Conservation (phyloP, 2,329 filamentous ascomycete genomes). For the Ophiognomonia clavigignenti-juglandacearum region DNA sequence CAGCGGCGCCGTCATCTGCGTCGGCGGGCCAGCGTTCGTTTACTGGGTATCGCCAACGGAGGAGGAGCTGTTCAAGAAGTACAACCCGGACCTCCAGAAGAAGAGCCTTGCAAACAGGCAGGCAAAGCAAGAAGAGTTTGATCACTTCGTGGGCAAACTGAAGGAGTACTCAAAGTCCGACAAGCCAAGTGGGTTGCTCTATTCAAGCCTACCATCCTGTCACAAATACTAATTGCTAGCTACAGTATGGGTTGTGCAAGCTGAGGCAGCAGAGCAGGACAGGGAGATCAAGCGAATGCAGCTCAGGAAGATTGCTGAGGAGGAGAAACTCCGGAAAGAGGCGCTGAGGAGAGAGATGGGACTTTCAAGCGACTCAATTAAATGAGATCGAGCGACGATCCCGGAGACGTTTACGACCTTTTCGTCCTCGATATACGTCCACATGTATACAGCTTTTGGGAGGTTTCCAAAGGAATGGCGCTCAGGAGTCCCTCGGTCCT, state of each 20-base stretch:
- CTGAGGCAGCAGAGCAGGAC: conserved; percentile 41
- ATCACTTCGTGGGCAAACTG: conserved; percentile 76
- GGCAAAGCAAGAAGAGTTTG: conserved; percentile 77
- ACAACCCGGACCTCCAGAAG: conserved; percentile 92
- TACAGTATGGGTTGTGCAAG: conserved; percentile 47
- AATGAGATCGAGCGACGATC: too few species aligned
- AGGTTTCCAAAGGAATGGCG: too few species aligned
- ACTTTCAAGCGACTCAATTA: conserved; percentile 28
- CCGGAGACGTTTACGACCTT: too few species aligned
- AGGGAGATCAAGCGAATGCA: conserved; percentile 32
- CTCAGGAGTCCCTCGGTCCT: conserved; percentile 11
- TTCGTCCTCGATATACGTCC: too few species aligned
- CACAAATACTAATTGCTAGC: background rate
- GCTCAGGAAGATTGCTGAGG: conserved; percentile 31
- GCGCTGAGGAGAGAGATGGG: conserved; percentile 46
- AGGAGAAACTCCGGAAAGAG: conserved; percentile 39
- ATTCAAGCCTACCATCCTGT: background rate
- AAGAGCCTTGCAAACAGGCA: conserved; percentile 75
- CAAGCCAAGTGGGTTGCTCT: conserved; percentile 61
- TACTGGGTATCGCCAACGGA: conserved; percentile 78
- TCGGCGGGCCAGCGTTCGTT: conserved; percentile 83
- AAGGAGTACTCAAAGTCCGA: conserved; percentile 89
- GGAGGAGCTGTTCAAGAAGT: conserved; percentile 86
- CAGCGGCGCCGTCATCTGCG: conserved; percentile 66
- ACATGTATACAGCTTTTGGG: too few species aligned